phyloP scores from a whole-genome alignment of 1,284 basidiomycete species.

The Ustilago shanxiensis region DNA sequence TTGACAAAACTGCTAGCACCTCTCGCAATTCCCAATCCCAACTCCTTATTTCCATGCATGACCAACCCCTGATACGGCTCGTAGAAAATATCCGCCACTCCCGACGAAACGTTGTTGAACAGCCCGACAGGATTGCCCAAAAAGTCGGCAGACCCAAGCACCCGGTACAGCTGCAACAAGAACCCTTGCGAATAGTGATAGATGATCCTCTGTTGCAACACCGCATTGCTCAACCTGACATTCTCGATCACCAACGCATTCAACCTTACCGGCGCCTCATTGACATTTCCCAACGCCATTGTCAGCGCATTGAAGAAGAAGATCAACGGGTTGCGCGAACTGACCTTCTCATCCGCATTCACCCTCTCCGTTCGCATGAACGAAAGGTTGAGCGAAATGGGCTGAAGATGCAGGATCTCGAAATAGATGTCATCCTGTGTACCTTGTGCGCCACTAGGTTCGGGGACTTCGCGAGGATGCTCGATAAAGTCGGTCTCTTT shows the following conservation, averaged over 20 bases:
- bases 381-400: conserved; percentile 89
- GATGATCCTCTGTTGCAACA: conserved; percentile 85
- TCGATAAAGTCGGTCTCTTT: conserved; percentile 76
- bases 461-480: conserved; percentile 81
- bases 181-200: conserved; percentile 96
- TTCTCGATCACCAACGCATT: conserved; percentile 96
- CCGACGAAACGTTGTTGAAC: conserved; percentile 98
- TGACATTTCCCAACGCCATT: conserved; percentile 97
- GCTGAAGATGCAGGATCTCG: conserved; percentile 96
- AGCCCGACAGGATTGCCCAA: conserved; percentile 85
- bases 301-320: conserved; percentile 94
- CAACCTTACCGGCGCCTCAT: conserved; percentile 94
- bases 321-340: conserved; percentile 82
- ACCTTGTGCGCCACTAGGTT: conserved; percentile 76
- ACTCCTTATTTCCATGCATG: conserved; percentile 94
- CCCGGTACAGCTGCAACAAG: conserved; percentile 92
- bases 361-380: conserved; percentile 97
- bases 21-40: conserved; percentile 96
- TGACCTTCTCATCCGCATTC: conserved; percentile 81
- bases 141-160: conserved; percentile 96
- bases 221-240: conserved; percentile 86
- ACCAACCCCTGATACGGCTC: conserved; percentile 98
- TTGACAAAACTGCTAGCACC: conserved; percentile 95
- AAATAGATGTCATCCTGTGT: conserved; percentile 82
- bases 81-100: conserved; percentile 99